These are phyloP conservation scores for Uncinocarpus reesii DNA, from an alignment of 2,329 filamentous ascomycete species.

Conservation along the genomic window DNA sequence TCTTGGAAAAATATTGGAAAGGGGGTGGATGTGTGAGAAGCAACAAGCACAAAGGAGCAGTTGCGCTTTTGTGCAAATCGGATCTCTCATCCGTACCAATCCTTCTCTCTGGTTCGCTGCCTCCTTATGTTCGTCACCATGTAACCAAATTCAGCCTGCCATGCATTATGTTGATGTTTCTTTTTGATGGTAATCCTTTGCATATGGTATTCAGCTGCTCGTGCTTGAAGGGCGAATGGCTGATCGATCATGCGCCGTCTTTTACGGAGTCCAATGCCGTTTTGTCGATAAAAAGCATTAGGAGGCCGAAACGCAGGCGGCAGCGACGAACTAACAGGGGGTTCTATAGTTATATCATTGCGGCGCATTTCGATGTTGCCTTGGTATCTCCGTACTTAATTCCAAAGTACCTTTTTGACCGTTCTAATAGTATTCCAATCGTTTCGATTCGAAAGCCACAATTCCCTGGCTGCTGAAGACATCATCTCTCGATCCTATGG, in stretches of 20 bases:
- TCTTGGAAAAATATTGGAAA: conserved; percentile 1
- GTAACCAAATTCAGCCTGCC: conserved; percentile 7
- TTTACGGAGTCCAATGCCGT: not conserved
- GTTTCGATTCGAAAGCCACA: not conserved
- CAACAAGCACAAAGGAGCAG: conserved; percentile 5
- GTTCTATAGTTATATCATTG: not conserved
- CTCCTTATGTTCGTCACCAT: conserved; percentile 5
- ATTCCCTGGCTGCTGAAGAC: not conserved
- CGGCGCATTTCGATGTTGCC: not conserved
- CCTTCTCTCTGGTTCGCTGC: conserved; percentile 5
- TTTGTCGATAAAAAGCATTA: not conserved
- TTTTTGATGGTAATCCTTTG: conserved; percentile 4
- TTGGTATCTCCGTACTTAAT: conserved; percentile 2
- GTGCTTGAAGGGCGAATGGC: not conserved
- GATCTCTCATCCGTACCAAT: conserved; percentile 13
- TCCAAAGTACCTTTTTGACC: not conserved
- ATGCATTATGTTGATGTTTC: conserved; percentile 5
- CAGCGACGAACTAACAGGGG: conserved; percentile 3
- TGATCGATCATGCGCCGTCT: conserved; percentile 3
- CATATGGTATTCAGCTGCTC: not conserved
- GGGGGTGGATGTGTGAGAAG: conserved; percentile 5
- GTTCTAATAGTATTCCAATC: not conserved
- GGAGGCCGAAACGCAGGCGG: not conserved
- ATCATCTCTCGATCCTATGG: not conserved
- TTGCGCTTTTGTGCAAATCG: conserved; percentile 11